These are phyloP conservation scores for Cerioporus squamosus DNA, from an alignment of 1,284 basidiomycete species.

Conservation along the genomic window DNA sequence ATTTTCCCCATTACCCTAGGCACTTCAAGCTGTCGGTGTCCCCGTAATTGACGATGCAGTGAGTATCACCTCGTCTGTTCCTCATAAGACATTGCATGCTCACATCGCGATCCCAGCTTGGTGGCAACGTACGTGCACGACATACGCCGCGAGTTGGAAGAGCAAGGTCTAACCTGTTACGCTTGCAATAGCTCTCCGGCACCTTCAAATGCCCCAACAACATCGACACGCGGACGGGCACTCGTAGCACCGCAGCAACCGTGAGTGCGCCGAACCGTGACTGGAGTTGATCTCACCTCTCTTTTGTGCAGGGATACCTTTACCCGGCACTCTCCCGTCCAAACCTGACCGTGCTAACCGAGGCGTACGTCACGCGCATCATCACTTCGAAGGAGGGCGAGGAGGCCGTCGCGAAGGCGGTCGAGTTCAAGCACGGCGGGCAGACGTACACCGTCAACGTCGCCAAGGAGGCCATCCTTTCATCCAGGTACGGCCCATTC, in stretches of 20 bases:
- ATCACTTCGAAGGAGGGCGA: neutral
- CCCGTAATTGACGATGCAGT: too few relatives aligned
- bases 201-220: conserved; percentile 14
- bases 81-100: too few relatives aligned
- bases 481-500: conserved; percentile 24
- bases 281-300: too few relatives aligned
- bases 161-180: too few relatives aligned
- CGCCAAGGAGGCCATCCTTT: conserved; percentile 39
- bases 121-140: too few relatives aligned
- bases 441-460: conserved; percentile 33
- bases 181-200: neutral
- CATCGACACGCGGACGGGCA: conserved; percentile 16
- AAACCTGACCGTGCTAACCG: conserved; percentile 28
- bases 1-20: too few relatives aligned
- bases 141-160: too few relatives aligned
- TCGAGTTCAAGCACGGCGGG: conserved; percentile 32
- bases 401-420: conserved; percentile 31
- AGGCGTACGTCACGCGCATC: conserved; percentile 22
- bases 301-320: conserved; percentile 14
- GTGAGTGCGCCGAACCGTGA: conserved; percentile 8
- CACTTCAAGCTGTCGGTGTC: too few relatives aligned
- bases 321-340: conserved; percentile 18
- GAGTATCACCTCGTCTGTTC: too few relatives aligned
- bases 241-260: conserved; percentile 21
- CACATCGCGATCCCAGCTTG: too few relatives aligned